phyloP scores from a whole-genome alignment of 108 stramenopile genomes.

The Cyclotella kingstonii region DNA sequence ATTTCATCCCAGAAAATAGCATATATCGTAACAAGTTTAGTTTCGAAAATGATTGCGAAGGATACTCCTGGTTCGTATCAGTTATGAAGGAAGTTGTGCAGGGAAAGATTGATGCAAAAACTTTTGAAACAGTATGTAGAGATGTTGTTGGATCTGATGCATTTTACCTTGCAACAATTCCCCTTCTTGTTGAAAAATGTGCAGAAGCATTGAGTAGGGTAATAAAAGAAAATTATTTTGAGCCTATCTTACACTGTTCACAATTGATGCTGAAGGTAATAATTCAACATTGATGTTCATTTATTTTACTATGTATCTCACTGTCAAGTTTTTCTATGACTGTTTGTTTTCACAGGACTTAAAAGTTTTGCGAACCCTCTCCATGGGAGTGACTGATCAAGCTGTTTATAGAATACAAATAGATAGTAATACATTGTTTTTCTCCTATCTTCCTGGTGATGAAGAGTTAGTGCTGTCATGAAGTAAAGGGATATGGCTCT shows the following conservation, averaged over 20 bases:
- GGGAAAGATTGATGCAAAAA: conserved; percentile 43
- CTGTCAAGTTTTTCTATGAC: not conserved
- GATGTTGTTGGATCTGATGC: conserved; percentile 43
- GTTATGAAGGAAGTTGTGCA: conserved; percentile 44
- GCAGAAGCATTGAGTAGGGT: conserved; percentile 50
- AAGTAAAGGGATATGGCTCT: too few species aligned
- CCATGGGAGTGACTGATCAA: conserved; percentile 52
- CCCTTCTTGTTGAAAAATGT: conserved; percentile 67
- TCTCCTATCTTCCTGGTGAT: conserved; percentile 63
- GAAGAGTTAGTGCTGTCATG: conserved; percentile 45
- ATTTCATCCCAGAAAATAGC: conserved; percentile 22
- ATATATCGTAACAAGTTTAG: too few species aligned
- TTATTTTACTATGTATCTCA: not conserved
- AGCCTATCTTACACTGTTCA: conserved; percentile 58
- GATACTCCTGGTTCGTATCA: conserved; percentile 35
- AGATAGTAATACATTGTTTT: conserved; percentile 58
- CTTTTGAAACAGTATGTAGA: conserved; percentile 60
- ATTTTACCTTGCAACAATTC: conserved; percentile 58
- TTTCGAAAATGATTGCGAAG: too few species aligned
- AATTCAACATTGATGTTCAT: not conserved
- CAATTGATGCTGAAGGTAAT: conserved; percentile 49
- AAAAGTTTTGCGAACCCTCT: conserved; percentile 49
- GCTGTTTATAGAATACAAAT: conserved; percentile 75
- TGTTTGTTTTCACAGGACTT: conserved; percentile 41
- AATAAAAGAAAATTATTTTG: conserved; percentile 56